Percentiles rank a stretch among this genome's conserved stretches.
Evolutionary conservation across 208 protist genomes (phyloP).

Genomic region (Tritrichomonas foetus): DNA sequence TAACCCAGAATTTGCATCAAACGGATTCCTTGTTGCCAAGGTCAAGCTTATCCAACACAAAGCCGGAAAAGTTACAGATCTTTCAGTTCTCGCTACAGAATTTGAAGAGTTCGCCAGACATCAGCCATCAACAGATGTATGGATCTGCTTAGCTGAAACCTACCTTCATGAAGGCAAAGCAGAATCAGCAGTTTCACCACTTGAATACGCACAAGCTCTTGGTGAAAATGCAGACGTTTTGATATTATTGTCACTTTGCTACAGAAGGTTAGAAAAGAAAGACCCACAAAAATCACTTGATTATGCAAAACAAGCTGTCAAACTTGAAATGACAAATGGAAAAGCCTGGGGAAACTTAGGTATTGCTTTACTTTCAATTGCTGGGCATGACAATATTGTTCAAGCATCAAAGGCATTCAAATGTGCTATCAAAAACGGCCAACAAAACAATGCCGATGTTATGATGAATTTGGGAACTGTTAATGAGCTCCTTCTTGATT

Average conservation of each 20-base stretch:
- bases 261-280: not conserved
- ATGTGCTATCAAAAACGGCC: not conserved
- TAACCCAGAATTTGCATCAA: not conserved
- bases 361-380: not conserved
- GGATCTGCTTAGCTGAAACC: not conserved
- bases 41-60: conserved; percentile 1
- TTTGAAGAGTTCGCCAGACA: not conserved
- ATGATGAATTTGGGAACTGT: conserved; percentile 5
- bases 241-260: not conserved
- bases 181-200: not conserved
- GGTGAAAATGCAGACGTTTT: not conserved
- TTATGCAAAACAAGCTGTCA: conserved; percentile 18
- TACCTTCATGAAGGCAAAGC: not conserved
- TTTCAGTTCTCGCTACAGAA: not conserved
- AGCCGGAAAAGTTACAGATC: not conserved
- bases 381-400: not conserved
- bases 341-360: not conserved
- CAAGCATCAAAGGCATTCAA: not conserved
- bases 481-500: not conserved
- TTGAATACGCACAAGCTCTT: not conserved
- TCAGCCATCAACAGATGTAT: not conserved
- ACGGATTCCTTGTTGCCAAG: not conserved
- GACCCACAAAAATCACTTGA: not conserved
- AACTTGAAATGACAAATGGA: conserved; percentile 11
- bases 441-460: not conserved